Evolutionary conservation across 2,329 filamentous ascomycete genomes (phyloP), one percentile per base, ranked within the genome.

Genomic region (Chrysoporthe austroafricana): DNA sequence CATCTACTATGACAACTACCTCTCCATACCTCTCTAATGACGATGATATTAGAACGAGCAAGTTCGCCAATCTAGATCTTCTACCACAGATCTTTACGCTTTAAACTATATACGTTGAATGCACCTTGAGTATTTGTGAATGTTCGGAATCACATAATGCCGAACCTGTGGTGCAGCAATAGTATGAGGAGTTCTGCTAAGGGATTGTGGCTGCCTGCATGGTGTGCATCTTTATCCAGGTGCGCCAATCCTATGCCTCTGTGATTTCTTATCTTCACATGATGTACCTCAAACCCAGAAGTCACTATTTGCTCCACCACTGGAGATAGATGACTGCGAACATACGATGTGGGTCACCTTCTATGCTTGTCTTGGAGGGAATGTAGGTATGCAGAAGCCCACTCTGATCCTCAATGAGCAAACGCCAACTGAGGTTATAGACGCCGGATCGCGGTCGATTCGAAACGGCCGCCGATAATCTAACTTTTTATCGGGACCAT

Each of bases 191-290:
- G 43, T n/a, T 26, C 16, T 21, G 13, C 52, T 34, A 52, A 18
- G 36, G 62, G 62, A 26, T 21, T 43, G 42, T 46, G 21, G 48
- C 62, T 21, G 39, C 50, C 36, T 56, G 62, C 62, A 56, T 44
- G 50, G 14, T 39, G 54, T 44, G 36, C 18, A 26, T 5, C 48
- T 52, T 52, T 13, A 56, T 56, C 13, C 46, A 56, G 50, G 34
- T 21, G 62, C 50, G 50, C 36, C 48, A 56, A 56, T 63, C 36
- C n/a, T 8, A 13, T n/a, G 32, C 43, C 34, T 54, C 34, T 42
- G 11, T 26, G 18, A 46, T 42, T n/a, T 26, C 60, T 62, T 62
- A 62, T 62, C 60, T 62, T 11, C 6, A 50, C 39, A 13, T 11
- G 21, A 48, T 62, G 13, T 46, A 18, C 44, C 43, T 46, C 34